Percentiles rank a stretch among this genome's conserved stretches.
phyloP scores from a whole-genome alignment of 257 asterid genomes.

The Solanum pinnatisectum region DNA sequence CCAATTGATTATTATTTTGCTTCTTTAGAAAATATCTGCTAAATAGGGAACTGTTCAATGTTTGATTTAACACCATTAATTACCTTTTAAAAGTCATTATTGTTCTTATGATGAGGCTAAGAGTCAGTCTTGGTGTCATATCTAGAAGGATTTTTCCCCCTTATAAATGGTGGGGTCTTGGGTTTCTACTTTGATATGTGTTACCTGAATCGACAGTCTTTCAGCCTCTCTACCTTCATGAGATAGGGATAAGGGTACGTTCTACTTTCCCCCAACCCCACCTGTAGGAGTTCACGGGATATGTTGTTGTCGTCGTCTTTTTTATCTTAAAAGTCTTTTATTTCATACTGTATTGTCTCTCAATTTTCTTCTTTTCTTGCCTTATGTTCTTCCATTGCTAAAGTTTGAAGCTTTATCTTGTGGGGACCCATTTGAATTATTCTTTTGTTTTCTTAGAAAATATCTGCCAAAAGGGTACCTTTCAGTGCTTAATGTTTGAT shows the following conservation, averaged over 20 bases:
- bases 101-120: background rate
- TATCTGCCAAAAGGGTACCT: background rate
- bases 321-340: background rate
- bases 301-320: background rate
- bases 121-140: background rate
- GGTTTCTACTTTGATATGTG: background rate
- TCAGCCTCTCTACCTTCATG: accelerated
- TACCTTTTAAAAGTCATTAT: background rate
- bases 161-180: background rate
- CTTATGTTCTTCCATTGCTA: background rate
- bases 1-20: background rate
- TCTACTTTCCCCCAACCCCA: background rate
- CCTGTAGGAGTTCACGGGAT: background rate
- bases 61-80: background rate
- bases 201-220: background rate
- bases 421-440: background rate
- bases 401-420: background rate
- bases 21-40: background rate
- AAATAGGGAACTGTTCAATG: background rate
- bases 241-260: background rate
- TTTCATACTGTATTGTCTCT: background rate
- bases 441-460: background rate
- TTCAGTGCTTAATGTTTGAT: background rate
- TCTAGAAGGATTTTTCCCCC: background rate
- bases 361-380: background rate